Base-by-base conservation (phyloP, 768 basidiomycete genomes). In the Suillus fuscotomentosus region DNA sequence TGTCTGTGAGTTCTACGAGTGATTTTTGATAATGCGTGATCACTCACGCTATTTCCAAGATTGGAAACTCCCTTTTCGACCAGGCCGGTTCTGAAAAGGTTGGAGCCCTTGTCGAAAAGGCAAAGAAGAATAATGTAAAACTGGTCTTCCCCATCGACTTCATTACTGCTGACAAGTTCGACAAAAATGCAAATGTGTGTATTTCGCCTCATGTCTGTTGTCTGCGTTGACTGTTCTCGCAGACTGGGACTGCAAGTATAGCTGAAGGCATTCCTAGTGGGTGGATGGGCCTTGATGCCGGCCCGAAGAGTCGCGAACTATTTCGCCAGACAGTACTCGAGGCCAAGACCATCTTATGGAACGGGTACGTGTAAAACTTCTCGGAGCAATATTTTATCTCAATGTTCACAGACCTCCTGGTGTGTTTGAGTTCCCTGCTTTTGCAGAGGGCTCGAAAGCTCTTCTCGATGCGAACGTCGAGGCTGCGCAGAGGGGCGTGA, bases 281-380 rank as follows among this genome's bases (percentile, higher is more conserved):
- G 43, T 95, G 94, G 92, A 88, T 95, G 90, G 97, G 97, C 72
- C 90, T 99, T 54, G 97, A 99, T 78, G 91, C 84, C 55, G 97
- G 97, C 63, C 87, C 86, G 17, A 85, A 95, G 81, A 95, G 90
- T 68, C 87, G 86, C 39, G 84, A 93, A 71, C 80, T 92, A 62
- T 99, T 90, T 83, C 84, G 83, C 48, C 70, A 87, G 65, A 87
- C 95, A 11, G 96, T 99, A 61, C 75, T 91, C 61, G 87, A 91
- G 71, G 83, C 94, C 60, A 97, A 94, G 85, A 99, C 97, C 45
- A 94, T 99, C 73, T 87, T 99, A 61, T 99, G 97, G 97, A 95
- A 95, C 69, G 92, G 92, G 92, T 90, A 68, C 73, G 84, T 77
- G 39, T 14, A 54, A 63, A 34, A 8, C 60, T 48, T 47, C 36